These are phyloP conservation scores for Dalbergia cochinchinensis DNA, from an alignment of 306 rosid genomes.

Conservation along the genomic window DNA sequence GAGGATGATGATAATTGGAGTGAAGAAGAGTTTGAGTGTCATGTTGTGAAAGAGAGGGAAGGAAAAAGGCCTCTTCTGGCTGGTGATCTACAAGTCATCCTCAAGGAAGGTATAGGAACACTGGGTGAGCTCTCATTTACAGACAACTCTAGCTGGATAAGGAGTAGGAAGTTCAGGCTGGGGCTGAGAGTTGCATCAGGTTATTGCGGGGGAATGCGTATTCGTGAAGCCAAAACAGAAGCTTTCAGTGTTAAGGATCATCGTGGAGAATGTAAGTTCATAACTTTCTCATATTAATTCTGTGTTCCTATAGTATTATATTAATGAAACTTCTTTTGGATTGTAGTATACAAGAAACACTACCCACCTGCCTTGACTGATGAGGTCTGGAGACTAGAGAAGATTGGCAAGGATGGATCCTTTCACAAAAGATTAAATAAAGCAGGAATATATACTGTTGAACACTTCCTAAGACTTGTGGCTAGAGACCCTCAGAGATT, in stretches of 20 bases:
- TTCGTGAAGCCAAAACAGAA: conserved; percentile 91
- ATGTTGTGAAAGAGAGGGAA: conserved; percentile 86
- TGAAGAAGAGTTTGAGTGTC: conserved; percentile 83
- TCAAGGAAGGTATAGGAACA: conserved; percentile 86
- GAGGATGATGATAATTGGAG: conserved; percentile 83
- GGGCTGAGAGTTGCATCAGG: conserved; percentile 77
- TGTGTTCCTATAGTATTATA: conserved; percentile 27
- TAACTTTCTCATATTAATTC: conserved; percentile 30
- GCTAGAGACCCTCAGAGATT: conserved; percentile 78
- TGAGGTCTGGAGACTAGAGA: conserved; percentile 92
- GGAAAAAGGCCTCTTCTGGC: conserved; percentile 87
- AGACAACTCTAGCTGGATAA: conserved; percentile 93
- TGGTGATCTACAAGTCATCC: conserved; percentile 76
- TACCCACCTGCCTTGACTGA: conserved; percentile 80
- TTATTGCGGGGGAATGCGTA: conserved; percentile 61
- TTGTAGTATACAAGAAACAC: conserved; percentile 87
- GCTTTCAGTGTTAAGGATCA: conserved; percentile 93
- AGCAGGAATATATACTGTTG: conserved; percentile 73
- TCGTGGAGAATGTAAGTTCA: conserved; percentile 85
- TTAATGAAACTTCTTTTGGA: conserved; percentile 21
- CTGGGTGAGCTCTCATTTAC: conserved; percentile 85
- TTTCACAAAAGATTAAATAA: conserved; percentile 83
- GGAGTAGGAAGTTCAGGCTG: conserved; percentile 90
- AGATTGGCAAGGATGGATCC: conserved; percentile 92
- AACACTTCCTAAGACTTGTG: conserved; percentile 82